Conservation (phyloP, 1,139 yeast genomes). For the Blastobotrys apis region DNA sequence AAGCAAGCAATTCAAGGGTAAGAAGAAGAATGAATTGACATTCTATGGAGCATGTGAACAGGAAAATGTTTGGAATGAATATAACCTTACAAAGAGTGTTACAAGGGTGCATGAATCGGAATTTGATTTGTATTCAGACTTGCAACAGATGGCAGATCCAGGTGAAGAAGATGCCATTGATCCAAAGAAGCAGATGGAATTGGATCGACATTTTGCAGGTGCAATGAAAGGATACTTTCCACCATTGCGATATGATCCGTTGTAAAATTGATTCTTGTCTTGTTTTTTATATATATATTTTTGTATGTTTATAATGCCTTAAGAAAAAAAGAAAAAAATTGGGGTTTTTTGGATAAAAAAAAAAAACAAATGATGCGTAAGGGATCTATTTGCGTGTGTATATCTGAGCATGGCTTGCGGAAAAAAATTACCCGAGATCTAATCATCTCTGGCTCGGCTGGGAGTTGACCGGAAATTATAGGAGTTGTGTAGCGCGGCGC, state of each 20-base stretch:
- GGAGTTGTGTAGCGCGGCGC: too few relatives aligned
- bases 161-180: constrained; percentile 12
- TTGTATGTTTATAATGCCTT: neutral
- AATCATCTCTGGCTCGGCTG: too few relatives aligned
- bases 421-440: too few relatives aligned
- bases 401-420: too few relatives aligned
- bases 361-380: too few relatives aligned
- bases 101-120: constrained; percentile 25
- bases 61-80: constrained; percentile 23
- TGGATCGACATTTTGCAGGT: constrained; percentile 16
- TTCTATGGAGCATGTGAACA: constrained; percentile 30
- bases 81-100: constrained; percentile 22
- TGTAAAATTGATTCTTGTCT: constrained; percentile 3
- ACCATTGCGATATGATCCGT: constrained; percentile 22
- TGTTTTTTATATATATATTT: constrained; percentile 8
- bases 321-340: neutral
- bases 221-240: constrained; percentile 16
- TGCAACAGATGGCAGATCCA: constrained; percentile 13
- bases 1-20: constrained; percentile 17
- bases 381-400: too few relatives aligned
- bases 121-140: constrained; percentile 21
- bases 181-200: constrained; percentile 9
- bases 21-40: constrained; percentile 20
- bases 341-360: too few relatives aligned
- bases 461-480: too few relatives aligned